Evolutionary conservation across 2,329 filamentous ascomycete genomes (phyloP).

Genomic region (Stemphylium vesicarium): DNA sequence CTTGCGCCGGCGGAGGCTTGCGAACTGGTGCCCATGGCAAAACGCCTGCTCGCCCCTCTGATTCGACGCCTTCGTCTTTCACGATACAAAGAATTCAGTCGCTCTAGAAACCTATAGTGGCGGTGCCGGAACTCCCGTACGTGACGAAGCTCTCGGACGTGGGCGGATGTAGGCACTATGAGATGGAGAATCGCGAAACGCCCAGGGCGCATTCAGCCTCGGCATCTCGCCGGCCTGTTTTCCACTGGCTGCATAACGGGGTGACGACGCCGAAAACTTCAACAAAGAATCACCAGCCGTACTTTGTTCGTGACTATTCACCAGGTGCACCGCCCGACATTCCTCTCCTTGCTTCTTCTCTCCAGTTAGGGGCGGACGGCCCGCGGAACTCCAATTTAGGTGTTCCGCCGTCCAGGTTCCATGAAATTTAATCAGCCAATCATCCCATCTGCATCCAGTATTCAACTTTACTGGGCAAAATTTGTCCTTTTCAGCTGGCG

Average conservation of each 20-base stretch:
- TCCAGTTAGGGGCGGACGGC: constrained; percentile 30
- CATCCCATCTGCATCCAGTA: constrained; percentile 18
- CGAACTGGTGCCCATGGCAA: constrained; percentile 29
- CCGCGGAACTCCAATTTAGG: constrained; percentile 34
- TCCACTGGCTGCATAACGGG: constrained; percentile 16
- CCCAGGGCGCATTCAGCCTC: constrained; percentile 23
- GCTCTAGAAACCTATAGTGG: constrained; percentile 20
- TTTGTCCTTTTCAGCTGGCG: constrained; percentile 23
- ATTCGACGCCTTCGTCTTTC: constrained; percentile 28
- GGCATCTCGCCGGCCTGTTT: constrained; percentile 18
- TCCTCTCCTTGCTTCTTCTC: constrained; percentile 7
- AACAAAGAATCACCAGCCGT: constrained; percentile 16
- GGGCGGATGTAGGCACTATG: constrained; percentile 34
- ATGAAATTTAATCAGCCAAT: constrained; percentile 31
- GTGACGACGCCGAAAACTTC: constrained; percentile 19
- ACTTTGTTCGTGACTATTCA: constrained; percentile 9
- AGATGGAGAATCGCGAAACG: constrained; percentile 33
- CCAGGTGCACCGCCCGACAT: constrained; percentile 22
- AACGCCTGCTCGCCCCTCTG: constrained; percentile 15
- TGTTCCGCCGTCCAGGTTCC: constrained; percentile 32
- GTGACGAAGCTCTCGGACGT: constrained; percentile 39
- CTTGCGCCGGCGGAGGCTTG: constrained; percentile 32
- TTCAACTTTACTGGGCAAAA: constrained; percentile 12
- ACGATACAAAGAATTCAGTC: constrained; percentile 15
- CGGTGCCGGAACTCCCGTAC: constrained; percentile 41